Conservation (phyloP, 1,139 yeast species). For the Blastobotrys petasosporus region DNA sequence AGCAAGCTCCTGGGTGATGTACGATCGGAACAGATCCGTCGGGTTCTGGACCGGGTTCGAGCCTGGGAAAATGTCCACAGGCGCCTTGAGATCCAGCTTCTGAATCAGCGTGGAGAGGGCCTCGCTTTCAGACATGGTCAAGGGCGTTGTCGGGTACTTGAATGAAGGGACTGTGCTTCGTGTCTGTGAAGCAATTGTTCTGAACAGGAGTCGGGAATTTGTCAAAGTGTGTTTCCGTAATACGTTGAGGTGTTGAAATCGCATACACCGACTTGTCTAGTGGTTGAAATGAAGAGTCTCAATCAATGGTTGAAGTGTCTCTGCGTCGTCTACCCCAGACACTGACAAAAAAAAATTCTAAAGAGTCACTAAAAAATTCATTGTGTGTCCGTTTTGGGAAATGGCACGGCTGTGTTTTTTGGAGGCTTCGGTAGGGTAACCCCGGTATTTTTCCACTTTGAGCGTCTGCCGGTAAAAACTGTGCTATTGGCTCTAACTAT, state of each 20-base stretch:
- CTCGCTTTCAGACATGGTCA: conserved; percentile 29
- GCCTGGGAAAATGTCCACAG: conserved; percentile 34
- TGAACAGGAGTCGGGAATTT: no score
- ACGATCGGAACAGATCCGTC: conserved; percentile 80
- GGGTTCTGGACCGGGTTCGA: conserved; percentile 72
- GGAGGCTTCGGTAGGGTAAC: background rate
- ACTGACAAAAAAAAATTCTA: background rate
- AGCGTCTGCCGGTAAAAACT: no score
- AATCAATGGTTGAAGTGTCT: no score
- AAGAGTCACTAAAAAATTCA: background rate
- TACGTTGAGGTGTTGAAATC: no score
- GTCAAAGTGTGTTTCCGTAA: no score
- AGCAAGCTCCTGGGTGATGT: conserved; percentile 73
- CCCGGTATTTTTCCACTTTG: no score
- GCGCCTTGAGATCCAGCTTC: conserved; percentile 28
- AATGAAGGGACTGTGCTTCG: conserved; percentile 4
- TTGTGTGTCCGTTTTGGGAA: background rate
- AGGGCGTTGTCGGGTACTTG: conserved; percentile 13
- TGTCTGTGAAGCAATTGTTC: background rate
- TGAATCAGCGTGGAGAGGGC: conserved; percentile 26
- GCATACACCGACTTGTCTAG: no score
- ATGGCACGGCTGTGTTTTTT: conserved; percentile 1
- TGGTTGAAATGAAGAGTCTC: no score
- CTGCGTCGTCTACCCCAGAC: no score
- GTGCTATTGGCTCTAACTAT: no score